phyloP scores from a whole-genome alignment of 2,329 filamentous ascomycete genomes.

The Talaromyces atroroseus region DNA sequence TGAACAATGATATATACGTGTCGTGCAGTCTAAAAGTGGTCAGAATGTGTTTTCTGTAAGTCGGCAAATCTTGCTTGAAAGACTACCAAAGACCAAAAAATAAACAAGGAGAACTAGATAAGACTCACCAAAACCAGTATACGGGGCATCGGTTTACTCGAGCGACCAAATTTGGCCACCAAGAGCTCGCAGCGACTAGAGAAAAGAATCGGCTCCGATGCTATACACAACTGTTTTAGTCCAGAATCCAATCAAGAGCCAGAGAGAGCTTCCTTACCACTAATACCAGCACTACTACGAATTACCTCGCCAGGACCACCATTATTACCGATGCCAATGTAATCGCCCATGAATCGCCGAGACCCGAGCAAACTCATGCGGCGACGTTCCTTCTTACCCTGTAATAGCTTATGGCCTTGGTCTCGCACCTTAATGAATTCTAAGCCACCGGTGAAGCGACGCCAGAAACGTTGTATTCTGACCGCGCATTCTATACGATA shows the following conservation, averaged over 20 bases:
- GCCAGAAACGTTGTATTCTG: constrained; percentile 91
- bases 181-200: constrained; percentile 86
- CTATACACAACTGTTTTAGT: constrained; percentile 18
- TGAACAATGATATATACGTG: constrained; percentile 89
- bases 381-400: constrained; percentile 81
- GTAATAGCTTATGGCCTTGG: constrained; percentile 74
- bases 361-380: constrained; percentile 88
- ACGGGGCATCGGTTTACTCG: constrained; percentile 85
- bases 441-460: constrained; percentile 82
- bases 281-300: constrained; percentile 66
- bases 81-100: too few relatives aligned
- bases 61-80: too few relatives aligned
- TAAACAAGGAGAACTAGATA: background rate
- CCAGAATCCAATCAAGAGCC: background rate
- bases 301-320: constrained; percentile 77
- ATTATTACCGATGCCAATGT: constrained; percentile 77
- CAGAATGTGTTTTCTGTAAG: constrained; percentile 13
- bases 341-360: constrained; percentile 89
- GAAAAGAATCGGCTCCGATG: constrained; percentile 69
- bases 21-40: constrained; percentile 56
- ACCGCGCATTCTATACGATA: constrained; percentile 90
- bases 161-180: constrained; percentile 92
- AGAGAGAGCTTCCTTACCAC: constrained; percentile 43
- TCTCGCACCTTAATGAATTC: constrained; percentile 86
- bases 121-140: constrained; percentile 63